A percentile compares a stretch with the other conserved stretches of the same genome.
Conservation (phyloP, 768 basidiomycete species). For the Lactarius tabidus region DNA sequence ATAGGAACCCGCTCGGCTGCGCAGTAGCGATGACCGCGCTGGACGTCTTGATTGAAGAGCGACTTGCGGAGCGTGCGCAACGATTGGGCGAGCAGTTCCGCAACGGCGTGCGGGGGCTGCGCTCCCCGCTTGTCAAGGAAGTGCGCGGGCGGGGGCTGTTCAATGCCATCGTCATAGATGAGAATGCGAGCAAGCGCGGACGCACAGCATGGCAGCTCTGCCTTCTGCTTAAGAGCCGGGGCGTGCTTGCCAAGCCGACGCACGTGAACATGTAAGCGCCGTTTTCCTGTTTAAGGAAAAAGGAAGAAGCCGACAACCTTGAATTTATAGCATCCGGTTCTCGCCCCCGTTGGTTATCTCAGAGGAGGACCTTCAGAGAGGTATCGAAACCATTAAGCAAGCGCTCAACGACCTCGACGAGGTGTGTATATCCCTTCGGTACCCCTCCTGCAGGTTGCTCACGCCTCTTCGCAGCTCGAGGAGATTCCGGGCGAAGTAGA, state of each 20-base stretch:
- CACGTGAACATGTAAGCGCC: conserved; percentile 83
- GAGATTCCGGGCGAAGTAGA: conserved; percentile 63
- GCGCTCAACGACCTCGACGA: conserved; percentile 77
- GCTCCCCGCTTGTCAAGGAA: conserved; percentile 65
- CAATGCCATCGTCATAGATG: conserved; percentile 93
- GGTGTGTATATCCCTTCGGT: conserved; percentile 38
- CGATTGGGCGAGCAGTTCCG: conserved; percentile 82
- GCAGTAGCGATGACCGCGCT: conserved; percentile 95
- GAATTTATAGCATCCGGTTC: conserved; percentile 74
- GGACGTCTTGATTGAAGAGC: conserved; percentile 85
- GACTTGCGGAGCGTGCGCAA: conserved; percentile 74
- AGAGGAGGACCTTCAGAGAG: conserved; percentile 77
- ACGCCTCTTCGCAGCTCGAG: conserved; percentile 37
- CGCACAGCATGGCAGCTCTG: conserved; percentile 96
- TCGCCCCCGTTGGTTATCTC: conserved; percentile 93
- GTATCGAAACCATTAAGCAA: conserved; percentile 70
- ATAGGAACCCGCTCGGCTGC: conserved; percentile 88
- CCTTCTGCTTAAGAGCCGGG: conserved; percentile 83
- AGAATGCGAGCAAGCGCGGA: conserved; percentile 67
- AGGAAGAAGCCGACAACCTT: neutral
- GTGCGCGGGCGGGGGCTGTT: conserved; percentile 87
- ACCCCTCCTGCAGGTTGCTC: conserved; percentile 30
- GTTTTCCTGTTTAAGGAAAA: neutral
- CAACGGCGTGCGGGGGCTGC: conserved; percentile 49
- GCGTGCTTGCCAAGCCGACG: conserved; percentile 93